phyloP scores from a whole-genome alignment of 345 rosid genomes.

The Bretschneidera sinensis region DNA sequence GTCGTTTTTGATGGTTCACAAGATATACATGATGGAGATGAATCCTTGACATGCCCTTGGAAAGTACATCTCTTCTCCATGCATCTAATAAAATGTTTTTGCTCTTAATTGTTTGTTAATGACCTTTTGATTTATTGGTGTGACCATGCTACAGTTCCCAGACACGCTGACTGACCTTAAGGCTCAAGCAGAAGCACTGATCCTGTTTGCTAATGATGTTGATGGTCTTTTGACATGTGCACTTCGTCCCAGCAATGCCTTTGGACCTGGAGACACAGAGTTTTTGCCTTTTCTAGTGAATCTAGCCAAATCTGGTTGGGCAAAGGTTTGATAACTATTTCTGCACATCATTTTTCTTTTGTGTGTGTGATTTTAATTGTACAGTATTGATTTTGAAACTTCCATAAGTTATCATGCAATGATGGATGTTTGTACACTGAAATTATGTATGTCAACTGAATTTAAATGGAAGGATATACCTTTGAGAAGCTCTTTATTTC shows the following conservation, averaged over 20 bases:
- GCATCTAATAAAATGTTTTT: conserved; percentile 9
- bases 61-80: conserved; percentile 38
- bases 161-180: conserved; percentile 70
- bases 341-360: neutral
- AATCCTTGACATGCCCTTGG: conserved; percentile 54
- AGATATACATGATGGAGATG: conserved; percentile 60
- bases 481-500: too few relatives aligned
- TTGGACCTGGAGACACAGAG: conserved; percentile 79
- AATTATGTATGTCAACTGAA: neutral
- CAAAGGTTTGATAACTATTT: conserved; percentile 52
- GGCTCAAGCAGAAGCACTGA: conserved; percentile 86
- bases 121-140: conserved; percentile 19
- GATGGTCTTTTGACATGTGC: conserved; percentile 86
- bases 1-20: conserved; percentile 74
- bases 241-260: conserved; percentile 84
- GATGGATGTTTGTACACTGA: neutral
- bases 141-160: conserved; percentile 44
- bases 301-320: conserved; percentile 74
- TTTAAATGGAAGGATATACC: neutral
- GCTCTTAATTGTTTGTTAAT: conserved; percentile 8
- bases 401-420: neutral
- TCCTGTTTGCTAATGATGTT: conserved; percentile 64
- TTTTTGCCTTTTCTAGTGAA: conserved; percentile 52
- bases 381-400: conserved; percentile 7
- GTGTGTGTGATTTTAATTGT: conserved; percentile 10